Base-by-base conservation (phyloP, 441 rosid species). In the Biscutella laevigata region DNA sequence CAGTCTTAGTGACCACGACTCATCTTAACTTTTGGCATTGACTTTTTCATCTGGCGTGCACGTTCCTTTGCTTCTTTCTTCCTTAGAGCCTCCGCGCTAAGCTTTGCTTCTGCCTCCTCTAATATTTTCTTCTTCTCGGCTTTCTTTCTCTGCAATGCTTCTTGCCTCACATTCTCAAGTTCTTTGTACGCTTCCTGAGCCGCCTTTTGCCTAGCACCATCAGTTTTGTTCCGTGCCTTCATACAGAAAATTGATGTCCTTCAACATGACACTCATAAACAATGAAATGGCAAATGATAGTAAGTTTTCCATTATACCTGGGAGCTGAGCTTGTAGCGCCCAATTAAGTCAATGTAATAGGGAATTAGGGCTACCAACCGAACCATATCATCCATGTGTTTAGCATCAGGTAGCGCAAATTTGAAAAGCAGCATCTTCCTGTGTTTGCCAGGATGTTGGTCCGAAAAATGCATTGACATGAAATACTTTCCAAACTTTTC, bases 381-480 rank as follows among this genome's bases (percentile, higher is more conserved):
- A 37, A 77, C 78, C 82, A 92, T 82, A 48, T 88, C 95, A 35
- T 76, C 84, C 90, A 92, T 86, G 69, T 77, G 71, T 20, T 72
- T 73, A 35, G 70, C 82, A 64, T 81, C 84, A 29, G 99, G 92
- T 12, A 92, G 76, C 25, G 95, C 85, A 67, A 88, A 92, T 73
- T 88, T 92, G 71, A 92, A 88, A 51, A 82, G 46, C 47, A 92
- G 76, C 85, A 84, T 75, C 74, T 88, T 88, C 81, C 55, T 80
- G 67, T 84, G 95, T 42, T 70, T 66, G 61, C 84, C 85, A 26
- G 79, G 80, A 57, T 62, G 88, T 66, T 88, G 97, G 59, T 92
- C 99, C 21, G 99, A 86, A 37, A 92, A 78, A 72, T 92, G 99
- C 92, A 92, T 76, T 20, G 92, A 92, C 39, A 92, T 84, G 83